Evolutionary conservation across 305 asterid species (phyloP), one percentile per base, ranked within the genome.

Genomic region (Fraxinus albicans): DNA sequence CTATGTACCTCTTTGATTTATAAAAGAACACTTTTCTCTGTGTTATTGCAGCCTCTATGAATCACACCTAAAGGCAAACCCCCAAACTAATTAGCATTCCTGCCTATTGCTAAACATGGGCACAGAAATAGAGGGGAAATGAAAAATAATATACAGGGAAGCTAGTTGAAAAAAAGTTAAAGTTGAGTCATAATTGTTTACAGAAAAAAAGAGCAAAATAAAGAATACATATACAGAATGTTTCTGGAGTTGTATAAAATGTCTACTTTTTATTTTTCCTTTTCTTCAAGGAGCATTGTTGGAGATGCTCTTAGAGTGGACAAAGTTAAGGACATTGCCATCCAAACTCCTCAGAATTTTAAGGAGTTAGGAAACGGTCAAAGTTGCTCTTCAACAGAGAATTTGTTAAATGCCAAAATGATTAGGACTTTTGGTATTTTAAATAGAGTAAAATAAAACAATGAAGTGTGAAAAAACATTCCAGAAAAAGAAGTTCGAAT

Each of bases 401-500:
- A 25, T 10, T 27, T 58, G 12, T 58, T 58, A 27, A 9, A 58
- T n/a, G 25, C 8, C 69, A 19, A 58, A 4, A 4, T 58, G 9
- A 17, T 19, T 2, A n/a, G 27, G 6, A 9, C 73, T 2, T 23
- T 21, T 23, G 27, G 75, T 27, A 55, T 58, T 27, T 77, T 31
- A 76, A 63, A 19, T 23, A 38, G 77, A 27, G 34, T 76, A 34
- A 79, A 76, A 44, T 40, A 21, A 77, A 69, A 72, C n/a, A 63
- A 60, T 55, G 55, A 34, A 1, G 25, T 27, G 21, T 47, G 60
- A 38, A 53, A 73, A 23, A 55, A 80, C 9, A 76, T 23, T 80
- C 36, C 44, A 50, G 80, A 38, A 77, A 79, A 12, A 73, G 76
- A 69, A 70, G 42, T 77, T 7, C 7, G 70, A 79, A 77, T 69